Evolutionary conservation across 1,284 basidiomycete species (phyloP).

Genomic region (Ustilago hordei): DNA sequence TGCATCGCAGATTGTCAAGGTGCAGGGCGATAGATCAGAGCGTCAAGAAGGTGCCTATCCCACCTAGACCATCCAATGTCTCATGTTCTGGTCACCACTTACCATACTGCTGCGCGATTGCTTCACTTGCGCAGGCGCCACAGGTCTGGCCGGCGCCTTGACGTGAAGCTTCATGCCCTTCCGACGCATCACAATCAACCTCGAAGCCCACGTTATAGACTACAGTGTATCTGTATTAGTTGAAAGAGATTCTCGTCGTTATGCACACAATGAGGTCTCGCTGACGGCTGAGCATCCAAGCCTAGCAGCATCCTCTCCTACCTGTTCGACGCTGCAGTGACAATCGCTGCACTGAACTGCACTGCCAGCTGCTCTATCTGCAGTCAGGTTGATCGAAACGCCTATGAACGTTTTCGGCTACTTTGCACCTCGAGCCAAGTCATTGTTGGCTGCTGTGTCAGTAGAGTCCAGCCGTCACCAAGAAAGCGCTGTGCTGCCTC

Average conservation of each 20-base stretch:
- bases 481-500: not conserved
- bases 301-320: not conserved
- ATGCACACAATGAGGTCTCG: slow-evolving; percentile 4
- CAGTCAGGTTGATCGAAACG: slow-evolving; percentile 24
- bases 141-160: not conserved
- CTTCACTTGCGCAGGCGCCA: not conserved
- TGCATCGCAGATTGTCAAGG: not conserved
- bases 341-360: not conserved
- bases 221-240: slow-evolving; percentile 8
- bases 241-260: slow-evolving; percentile 22
- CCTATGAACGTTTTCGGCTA: not conserved
- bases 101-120: not conserved
- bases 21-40: not conserved
- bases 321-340: too few relatives aligned
- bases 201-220: not conserved
- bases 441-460: not conserved
- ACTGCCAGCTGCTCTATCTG: not conserved
- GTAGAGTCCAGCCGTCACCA: not conserved
- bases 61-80: slow-evolving; percentile 16
- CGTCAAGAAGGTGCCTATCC: not conserved
- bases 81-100: not conserved
- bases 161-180: not conserved
- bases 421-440: not conserved
- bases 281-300: not conserved
- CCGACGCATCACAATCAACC: not conserved